Evolutionary conservation across 2,329 filamentous ascomycete species (phyloP).

Genomic region (Neofusicoccum cordaticola): DNA sequence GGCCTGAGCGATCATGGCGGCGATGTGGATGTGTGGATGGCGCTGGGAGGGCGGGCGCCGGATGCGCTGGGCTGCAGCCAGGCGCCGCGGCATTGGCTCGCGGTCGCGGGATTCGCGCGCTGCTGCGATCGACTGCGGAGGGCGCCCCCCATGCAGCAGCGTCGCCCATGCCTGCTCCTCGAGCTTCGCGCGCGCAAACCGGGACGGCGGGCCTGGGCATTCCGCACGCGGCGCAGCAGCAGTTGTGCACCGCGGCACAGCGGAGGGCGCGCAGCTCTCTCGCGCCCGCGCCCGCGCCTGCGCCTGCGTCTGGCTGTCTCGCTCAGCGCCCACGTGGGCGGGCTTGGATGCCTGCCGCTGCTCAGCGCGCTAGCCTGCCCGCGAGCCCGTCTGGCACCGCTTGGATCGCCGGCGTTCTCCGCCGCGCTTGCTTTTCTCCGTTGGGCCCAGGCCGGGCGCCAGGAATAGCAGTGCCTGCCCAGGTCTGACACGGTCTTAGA

Average conservation of each 20-base stretch:
- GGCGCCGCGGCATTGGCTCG: slow-evolving; percentile 8
- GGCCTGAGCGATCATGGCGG: not conserved
- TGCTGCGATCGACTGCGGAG: not conserved
- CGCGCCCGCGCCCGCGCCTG: too few relatives aligned
- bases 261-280: not conserved
- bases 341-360: slow-evolving; percentile 10
- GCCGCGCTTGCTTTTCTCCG: slow-evolving; percentile 16
- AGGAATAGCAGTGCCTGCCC: not conserved
- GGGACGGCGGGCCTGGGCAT: not conserved
- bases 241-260: not conserved
- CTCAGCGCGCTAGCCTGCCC: slow-evolving; percentile 1
- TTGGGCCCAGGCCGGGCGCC: not conserved
- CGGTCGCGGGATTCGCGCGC: slow-evolving; percentile 5
- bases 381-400: not conserved
- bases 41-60: not conserved
- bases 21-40: not conserved
- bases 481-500: slow-evolving; percentile 17
- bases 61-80: not conserved
- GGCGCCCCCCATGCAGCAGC: not conserved
- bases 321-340: slow-evolving; percentile 9
- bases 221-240: not conserved
- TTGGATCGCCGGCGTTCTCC: slow-evolving; percentile 15
- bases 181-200: slow-evolving; percentile 9
- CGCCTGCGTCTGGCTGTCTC: not conserved
- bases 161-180: not conserved